A percentile compares a stretch with the other conserved stretches of the same genome.
These are phyloP conservation scores for Piromyces finnis DNA, from an alignment of 192 early-diverging fungal genomes.

Conservation along the genomic window DNA sequence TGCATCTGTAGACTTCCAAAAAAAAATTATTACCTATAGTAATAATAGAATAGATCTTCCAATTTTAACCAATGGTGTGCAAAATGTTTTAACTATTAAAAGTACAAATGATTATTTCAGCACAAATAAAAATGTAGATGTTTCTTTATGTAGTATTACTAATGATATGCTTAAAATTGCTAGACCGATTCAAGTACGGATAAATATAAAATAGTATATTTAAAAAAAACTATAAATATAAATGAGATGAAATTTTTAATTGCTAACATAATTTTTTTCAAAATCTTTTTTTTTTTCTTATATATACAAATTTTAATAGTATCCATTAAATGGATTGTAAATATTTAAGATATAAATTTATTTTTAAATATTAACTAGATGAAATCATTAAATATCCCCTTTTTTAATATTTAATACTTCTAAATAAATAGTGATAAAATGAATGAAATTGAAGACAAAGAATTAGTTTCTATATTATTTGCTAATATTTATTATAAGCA, in stretches of 20 bases:
- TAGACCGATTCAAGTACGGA: neutral
- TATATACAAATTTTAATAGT: too few species aligned
- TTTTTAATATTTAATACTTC: too few species aligned
- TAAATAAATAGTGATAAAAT: neutral
- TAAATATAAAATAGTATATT: neutral
- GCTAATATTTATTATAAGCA: neutral
- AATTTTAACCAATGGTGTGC: neutral
- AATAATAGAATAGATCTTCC: neutral
- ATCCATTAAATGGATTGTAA: neutral
- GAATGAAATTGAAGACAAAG: neutral
- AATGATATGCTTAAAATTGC: neutral
- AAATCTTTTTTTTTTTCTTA: too few species aligned
- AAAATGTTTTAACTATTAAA: neutral
- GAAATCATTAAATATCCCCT: too few species aligned
- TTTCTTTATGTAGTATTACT: neutral
- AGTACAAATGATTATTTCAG: neutral
- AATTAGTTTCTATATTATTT: neutral
- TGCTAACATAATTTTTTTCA: too few species aligned
- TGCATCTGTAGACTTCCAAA: neutral
- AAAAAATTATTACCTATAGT: neutral
- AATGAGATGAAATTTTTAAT: too few species aligned
- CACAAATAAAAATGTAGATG: neutral
- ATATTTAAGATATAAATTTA: neutral
- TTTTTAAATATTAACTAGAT: too few species aligned
- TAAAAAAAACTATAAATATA: too few species aligned